Evolutionary conservation across 805 yeast species (phyloP).

Genomic region (Candida parachauliodes): DNA sequence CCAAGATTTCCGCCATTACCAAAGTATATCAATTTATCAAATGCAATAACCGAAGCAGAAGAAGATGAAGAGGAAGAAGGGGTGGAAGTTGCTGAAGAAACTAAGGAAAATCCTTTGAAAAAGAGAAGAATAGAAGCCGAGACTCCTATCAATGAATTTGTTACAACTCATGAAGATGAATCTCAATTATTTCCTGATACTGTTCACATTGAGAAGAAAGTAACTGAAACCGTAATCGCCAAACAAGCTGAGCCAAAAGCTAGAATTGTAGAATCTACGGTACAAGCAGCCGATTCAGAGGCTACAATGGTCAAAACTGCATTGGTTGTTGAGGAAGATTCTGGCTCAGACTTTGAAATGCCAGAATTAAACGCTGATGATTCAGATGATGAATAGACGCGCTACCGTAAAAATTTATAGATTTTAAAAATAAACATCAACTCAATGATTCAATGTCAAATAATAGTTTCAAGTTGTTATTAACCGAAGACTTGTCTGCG

Average conservation of each 20-base stretch:
- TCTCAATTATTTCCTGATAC: slow-evolving; percentile 3
- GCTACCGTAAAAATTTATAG: too few relatives aligned
- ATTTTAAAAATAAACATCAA: too few relatives aligned
- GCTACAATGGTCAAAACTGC: too few relatives aligned
- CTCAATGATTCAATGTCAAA: slow-evolving; percentile 7
- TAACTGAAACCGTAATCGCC: slow-evolving; percentile 5
- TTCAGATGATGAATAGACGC: slow-evolving; percentile 31
- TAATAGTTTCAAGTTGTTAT: slow-evolving; percentile 18
- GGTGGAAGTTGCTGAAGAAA: slow-evolving; percentile 10
- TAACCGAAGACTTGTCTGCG: slow-evolving; percentile 48
- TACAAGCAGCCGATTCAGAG: too few relatives aligned
- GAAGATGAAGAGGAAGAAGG: slow-evolving; percentile 40
- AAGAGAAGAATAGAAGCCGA: slow-evolving; percentile 10
- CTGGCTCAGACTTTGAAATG: slow-evolving; percentile 48
- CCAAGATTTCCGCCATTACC: slow-evolving; percentile 69
- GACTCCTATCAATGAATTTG: not conserved
- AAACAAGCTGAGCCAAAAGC: slow-evolving; percentile 2
- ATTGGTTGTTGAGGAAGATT: slow-evolving; percentile 17
- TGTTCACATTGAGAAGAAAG: slow-evolving; percentile 9
- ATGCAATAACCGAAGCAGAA: slow-evolving; percentile 25
- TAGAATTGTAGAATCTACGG: slow-evolving; percentile 1
- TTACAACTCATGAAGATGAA: not conserved
- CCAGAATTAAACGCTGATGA: slow-evolving; percentile 46
- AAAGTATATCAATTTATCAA: slow-evolving; percentile 14
- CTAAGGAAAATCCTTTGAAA: slow-evolving; percentile 27